These are phyloP conservation scores for Phytophthora tubulina DNA, from an alignment of 352 stramenopile genomes.

Conservation along the genomic window DNA sequence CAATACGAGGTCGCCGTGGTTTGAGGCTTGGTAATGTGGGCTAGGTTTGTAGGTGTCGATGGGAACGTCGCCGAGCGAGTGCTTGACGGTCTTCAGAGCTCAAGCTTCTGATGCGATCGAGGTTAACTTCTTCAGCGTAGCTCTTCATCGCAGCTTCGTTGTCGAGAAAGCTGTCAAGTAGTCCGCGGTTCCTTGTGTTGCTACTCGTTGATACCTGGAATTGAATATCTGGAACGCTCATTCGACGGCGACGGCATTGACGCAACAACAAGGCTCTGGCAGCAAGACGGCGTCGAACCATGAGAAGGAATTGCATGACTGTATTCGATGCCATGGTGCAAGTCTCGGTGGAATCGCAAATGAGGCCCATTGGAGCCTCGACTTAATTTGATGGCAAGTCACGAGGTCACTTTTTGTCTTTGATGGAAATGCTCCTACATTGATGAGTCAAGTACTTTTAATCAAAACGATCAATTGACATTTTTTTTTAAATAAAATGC, in stretches of 20 bases:
- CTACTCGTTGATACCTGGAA: conserved; percentile 3
- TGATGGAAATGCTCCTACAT: too few relatives aligned
- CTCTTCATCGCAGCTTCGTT: conserved; percentile 46
- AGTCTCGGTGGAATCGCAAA: neutral
- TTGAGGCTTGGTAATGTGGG: conserved; percentile 31
- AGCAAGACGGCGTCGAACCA: conserved; percentile 18
- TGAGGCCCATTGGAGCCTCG: neutral
- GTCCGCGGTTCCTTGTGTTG: conserved; percentile 2
- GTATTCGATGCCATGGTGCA: conserved; percentile 16
- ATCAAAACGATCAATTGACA: too few relatives aligned
- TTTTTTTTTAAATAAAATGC: too few relatives aligned
- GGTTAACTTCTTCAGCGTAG: conserved; percentile 42
- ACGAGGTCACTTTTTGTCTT: too few relatives aligned
- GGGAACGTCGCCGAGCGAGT: conserved; percentile 9
- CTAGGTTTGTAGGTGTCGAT: conserved; percentile 3
- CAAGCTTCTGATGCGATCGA: conserved; percentile 39
- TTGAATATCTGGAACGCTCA: conserved; percentile 14
- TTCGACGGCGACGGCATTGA: conserved; percentile 16
- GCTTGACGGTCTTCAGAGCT: conserved; percentile 41
- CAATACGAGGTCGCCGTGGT: conserved; percentile 23
- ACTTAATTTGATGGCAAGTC: conserved; percentile 17
- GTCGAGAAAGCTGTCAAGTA: conserved; percentile 30
- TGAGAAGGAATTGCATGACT: conserved; percentile 20
- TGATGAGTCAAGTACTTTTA: too few relatives aligned
- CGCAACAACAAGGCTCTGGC: conserved; percentile 10